Conservation (phyloP, 78 protist species). For the Chrysochromulina tobinii region DNA sequence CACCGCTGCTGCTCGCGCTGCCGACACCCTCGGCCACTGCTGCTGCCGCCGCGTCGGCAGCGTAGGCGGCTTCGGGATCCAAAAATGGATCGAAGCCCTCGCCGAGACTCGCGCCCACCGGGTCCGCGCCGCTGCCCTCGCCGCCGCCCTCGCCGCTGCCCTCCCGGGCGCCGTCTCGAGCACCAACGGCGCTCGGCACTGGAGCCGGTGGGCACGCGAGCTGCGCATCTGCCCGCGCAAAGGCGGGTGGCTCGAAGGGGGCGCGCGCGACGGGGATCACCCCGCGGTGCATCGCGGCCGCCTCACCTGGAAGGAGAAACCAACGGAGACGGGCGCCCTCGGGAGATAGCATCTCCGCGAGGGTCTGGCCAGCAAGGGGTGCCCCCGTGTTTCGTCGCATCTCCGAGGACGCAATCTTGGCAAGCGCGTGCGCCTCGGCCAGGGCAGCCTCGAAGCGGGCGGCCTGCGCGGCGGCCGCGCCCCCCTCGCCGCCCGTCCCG, state of each 20-base stretch:
- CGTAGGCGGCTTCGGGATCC: too few relatives aligned
- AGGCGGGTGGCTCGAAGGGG: background rate
- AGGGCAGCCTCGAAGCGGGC: background rate
- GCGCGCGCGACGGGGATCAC: background rate
- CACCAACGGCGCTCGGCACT: background rate
- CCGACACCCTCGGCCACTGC: background rate
- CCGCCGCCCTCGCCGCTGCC: too few relatives aligned
- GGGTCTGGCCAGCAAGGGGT: background rate
- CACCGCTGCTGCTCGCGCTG: background rate
- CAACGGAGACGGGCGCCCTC: constrained; percentile 35
- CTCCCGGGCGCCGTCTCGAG: too few relatives aligned
- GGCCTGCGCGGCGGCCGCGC: too few relatives aligned
- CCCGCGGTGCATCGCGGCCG: background rate
- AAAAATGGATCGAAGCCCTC: too few relatives aligned
- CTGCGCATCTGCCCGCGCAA: background rate
- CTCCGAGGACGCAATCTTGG: background rate
- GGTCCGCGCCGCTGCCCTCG: too few relatives aligned
- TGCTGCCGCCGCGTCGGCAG: too few relatives aligned
- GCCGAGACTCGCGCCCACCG: too few relatives aligned
- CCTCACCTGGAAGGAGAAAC: constrained; percentile 49
- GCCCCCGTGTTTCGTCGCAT: background rate
- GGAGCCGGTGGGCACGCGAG: background rate
- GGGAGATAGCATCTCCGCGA: background rate
- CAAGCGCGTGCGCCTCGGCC: background rate
- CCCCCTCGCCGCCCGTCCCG: too few relatives aligned